Conservation (phyloP, 257 asterid genomes). For the Haberlea rhodopensis region DNA sequence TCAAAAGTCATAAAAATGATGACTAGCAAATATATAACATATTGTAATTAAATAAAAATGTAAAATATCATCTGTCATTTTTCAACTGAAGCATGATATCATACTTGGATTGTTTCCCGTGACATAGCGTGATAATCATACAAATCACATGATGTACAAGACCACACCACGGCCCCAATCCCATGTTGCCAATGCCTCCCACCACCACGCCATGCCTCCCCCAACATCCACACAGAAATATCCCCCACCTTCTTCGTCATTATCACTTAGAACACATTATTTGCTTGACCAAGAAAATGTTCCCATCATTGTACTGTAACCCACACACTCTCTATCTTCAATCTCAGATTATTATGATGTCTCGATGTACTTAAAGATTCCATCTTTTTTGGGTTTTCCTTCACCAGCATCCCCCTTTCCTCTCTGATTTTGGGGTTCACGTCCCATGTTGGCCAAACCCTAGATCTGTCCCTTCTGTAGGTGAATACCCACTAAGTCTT, state of each 20-base stretch:
- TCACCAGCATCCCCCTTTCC: conserved; percentile 31
- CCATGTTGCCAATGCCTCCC: conserved; percentile 62
- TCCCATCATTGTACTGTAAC: conserved; percentile 32
- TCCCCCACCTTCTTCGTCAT: conserved; percentile 21
- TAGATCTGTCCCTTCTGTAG: conserved; percentile 83
- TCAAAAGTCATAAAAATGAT: no score
- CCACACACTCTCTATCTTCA: conserved; percentile 10
- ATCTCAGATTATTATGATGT: conserved; percentile 26
- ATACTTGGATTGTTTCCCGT: no score
- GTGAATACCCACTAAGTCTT: conserved; percentile 40
- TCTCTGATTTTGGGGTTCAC: conserved; percentile 23
- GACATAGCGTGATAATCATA: conserved; percentile 36
- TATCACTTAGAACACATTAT: conserved; percentile 3
- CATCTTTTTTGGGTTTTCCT: conserved; percentile 20
- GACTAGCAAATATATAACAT: no score
- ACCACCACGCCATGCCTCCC: conserved; percentile 61
- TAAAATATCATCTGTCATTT: no score
- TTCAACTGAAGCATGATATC: no score
- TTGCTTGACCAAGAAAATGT: conserved; percentile 29
- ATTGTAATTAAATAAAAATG: no score
- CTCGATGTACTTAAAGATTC: conserved; percentile 34
- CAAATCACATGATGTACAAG: conserved; percentile 46
- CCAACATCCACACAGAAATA: conserved; percentile 41
- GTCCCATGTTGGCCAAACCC: conserved; percentile 76
- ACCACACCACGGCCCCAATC: conserved; percentile 45